Base-by-base conservation (phyloP, 805 yeast species). In the Metschnikowia peoriensis region DNA sequence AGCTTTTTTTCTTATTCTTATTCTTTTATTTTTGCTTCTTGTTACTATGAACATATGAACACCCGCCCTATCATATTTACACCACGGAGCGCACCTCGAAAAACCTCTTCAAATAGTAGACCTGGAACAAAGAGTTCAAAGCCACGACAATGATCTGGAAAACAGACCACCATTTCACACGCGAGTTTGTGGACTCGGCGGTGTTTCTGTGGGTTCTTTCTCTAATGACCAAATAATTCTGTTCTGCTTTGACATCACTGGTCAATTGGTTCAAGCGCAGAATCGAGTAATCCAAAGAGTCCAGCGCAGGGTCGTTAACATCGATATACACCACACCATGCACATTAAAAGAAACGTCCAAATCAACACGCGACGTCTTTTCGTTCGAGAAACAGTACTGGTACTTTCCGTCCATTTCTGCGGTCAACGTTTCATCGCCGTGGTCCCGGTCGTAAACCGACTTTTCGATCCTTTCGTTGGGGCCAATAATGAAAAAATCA, bases 201-300 rank as follows among this genome's bases (percentile, higher is more conserved):
- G 99, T 93, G 75, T 93, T 94, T 82, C 99, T 88, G 71, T 93
- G 99, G 14, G 96, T 88, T 76, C 97, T 87, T 74, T 93, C 99
- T 73, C 99, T 85, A 55, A 93, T 91, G 45, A 92, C 96, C 62
- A 94, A 85, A 72, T 94, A 94, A 62, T 89, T 82, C 65, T 87
- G 96, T 73, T 94, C 99, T 62, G 91, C 93, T 73, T 88, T 88
- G 54, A 94, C 91, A 62, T 90, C 97, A 62, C 83, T 83, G 39
- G 96, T 85, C 60, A 89, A 76, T 57, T 88, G 87, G 59, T 84
- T 74, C 64, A 93, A 77, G 66, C 84, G 81, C 69, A 84, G 83
- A 47, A 93, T 88, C 46, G 96, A 91, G 53, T 85, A 83, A 62
- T 93, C 98, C 62, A 94, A 77, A 53, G 90, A 82, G 67, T 90